Base-by-base conservation (phyloP, 2,329 filamentous ascomycete species). In the Myriosclerotinia duriaeana region DNA sequence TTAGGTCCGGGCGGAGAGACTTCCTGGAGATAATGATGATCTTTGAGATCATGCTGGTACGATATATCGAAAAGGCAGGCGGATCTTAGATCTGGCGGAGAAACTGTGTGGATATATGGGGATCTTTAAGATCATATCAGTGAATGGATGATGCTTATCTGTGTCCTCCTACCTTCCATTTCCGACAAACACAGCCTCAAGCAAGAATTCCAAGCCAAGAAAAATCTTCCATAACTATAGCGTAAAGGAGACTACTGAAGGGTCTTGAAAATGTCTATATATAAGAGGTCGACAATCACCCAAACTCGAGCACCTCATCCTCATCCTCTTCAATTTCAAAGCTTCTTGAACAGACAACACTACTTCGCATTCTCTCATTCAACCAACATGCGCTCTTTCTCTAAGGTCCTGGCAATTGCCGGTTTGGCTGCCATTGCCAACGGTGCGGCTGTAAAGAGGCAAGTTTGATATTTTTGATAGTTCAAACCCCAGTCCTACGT, bases 391-490 rank as follows among this genome's bases (percentile, higher is more conserved):
- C 55, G 44, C 8, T 8, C 64, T 36, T 52, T 66, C 36, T 63
- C 48, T 11, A 66, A 63, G 22, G 9, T 62, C 26, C 26, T 66
- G 46, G 46, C 56, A 22, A 22, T 63, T 61, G 64, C 64, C 52
- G 46, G 17, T 56, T 55, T 74, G 62, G 42, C 70, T 53, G 38
- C 50, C 52, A 54, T 58, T 48, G 54, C 14, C 44, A 36, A 54
- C 66, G 56, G 20, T 73, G 72, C 36, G 71, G 46, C 26, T 30
- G n/a, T 62, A 22, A 34, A 59, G 56, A 59, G 26, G 56, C 42
- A 59, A 59, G 56, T 59, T 11, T n/a, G 22, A 30, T 30, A 2
- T n/a, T 59, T 34, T 14, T 14, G 15, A 5, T 46, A 12, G 20
- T 22, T 3, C n/a, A 11, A 22, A 58, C 12, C n/a, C 9, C 4